A percentile compares a stretch with the other conserved stretches of the same genome.
Conservation (phyloP, 805 yeast genomes). For the Ascoidea asiatica region DNA sequence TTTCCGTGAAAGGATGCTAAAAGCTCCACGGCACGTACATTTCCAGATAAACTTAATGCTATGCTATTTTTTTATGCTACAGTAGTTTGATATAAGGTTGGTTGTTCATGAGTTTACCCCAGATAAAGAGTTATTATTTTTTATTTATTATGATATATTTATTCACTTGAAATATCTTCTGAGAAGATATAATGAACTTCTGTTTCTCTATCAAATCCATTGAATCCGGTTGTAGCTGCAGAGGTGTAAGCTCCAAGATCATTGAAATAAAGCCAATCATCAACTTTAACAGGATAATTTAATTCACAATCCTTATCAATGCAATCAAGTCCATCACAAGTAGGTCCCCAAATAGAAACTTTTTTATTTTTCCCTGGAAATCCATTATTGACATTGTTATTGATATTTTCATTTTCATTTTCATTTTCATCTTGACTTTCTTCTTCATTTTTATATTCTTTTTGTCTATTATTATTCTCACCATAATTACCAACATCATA, state of each 20-base stretch:
- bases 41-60: too few relatives aligned
- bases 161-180: slow-evolving; percentile 13
- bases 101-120: too few relatives aligned
- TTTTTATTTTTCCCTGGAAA: too few relatives aligned
- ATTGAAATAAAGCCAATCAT: slow-evolving; percentile 87
- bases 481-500: slow-evolving; percentile 13
- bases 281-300: slow-evolving; percentile 52
- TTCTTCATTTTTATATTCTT: slow-evolving; percentile 4
- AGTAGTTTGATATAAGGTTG: too few relatives aligned
- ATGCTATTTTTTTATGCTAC: too few relatives aligned
- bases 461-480: slow-evolving; percentile 1
- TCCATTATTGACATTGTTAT: slow-evolving; percentile 17
- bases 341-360: slow-evolving; percentile 93
- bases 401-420: slow-evolving; percentile 2
- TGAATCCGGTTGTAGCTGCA: slow-evolving; percentile 85
- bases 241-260: slow-evolving; percentile 85
- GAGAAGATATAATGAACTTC: slow-evolving; percentile 53
- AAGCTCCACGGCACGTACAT: too few relatives aligned
- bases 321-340: slow-evolving; percentile 94
- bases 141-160: too few relatives aligned
- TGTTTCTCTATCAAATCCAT: slow-evolving; percentile 63
- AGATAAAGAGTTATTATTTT: too few relatives aligned
- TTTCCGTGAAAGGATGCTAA: too few relatives aligned
- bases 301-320: slow-evolving; percentile 40
- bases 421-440: slow-evolving; percentile 11